Percentiles rank a stretch among this genome's conserved stretches.
Evolutionary conservation across 2,329 filamentous ascomycete genomes (phyloP).

Genomic region (Phialophora tarda): DNA sequence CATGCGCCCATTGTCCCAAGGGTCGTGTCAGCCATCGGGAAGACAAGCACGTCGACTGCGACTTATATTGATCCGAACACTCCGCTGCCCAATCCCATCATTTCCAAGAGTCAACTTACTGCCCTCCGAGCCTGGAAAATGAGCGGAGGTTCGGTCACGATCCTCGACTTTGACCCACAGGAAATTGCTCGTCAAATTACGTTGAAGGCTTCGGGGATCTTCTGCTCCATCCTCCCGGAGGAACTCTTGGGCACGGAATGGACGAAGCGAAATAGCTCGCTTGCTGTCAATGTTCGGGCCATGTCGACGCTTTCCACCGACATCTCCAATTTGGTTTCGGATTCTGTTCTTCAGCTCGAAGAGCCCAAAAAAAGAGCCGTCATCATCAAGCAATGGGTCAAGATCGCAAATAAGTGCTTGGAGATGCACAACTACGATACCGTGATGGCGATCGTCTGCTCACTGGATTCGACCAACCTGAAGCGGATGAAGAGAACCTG

Average conservation of each 20-base stretch:
- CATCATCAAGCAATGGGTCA: slow-evolving; percentile 98
- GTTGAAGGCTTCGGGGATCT: slow-evolving; percentile 86
- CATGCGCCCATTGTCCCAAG: slow-evolving; percentile 80
- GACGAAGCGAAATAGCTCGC: slow-evolving; percentile 82
- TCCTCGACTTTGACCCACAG: slow-evolving; percentile 88
- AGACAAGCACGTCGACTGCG: slow-evolving; percentile 76
- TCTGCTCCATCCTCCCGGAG: slow-evolving; percentile 88
- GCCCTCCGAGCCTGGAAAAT: slow-evolving; percentile 75
- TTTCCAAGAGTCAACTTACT: slow-evolving; percentile 78
- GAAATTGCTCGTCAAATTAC: slow-evolving; percentile 93
- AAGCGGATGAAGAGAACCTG: slow-evolving; percentile 86
- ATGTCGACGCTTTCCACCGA: slow-evolving; percentile 94
- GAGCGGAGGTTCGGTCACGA: slow-evolving; percentile 70
- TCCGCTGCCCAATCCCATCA: slow-evolving; percentile 69
- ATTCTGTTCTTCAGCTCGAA: slow-evolving; percentile 85
- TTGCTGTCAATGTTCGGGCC: slow-evolving; percentile 86
- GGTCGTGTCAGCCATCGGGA: slow-evolving; percentile 82
- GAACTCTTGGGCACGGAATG: slow-evolving; percentile 91
- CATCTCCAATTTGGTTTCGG: slow-evolving; percentile 87
- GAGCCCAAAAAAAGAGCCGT: slow-evolving; percentile 90
- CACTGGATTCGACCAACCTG: slow-evolving; percentile 89
- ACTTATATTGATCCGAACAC: slow-evolving; percentile 73
- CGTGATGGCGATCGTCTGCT: slow-evolving; percentile 95
- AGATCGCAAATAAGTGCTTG: slow-evolving; percentile 83
- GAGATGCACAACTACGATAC: slow-evolving; percentile 96